Evolutionary conservation across 345 rosid genomes (phyloP).

Genomic region (Conringia planisiliqua): DNA sequence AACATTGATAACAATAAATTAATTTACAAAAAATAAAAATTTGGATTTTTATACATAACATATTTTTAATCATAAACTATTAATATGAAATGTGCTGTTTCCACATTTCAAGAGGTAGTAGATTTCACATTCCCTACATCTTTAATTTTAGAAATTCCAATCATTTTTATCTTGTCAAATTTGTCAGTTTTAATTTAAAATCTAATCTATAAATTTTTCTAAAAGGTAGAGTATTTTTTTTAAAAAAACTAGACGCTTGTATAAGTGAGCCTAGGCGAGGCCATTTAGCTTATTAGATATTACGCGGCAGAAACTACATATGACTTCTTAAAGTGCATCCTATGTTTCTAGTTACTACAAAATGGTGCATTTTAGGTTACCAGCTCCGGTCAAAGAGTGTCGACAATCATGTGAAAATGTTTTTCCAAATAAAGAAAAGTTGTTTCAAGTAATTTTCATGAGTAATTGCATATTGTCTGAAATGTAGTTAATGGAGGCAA

Average conservation of each 20-base stretch:
- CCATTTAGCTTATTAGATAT: background rate
- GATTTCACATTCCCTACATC: too few species aligned
- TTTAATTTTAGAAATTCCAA: too few species aligned
- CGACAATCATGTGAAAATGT: conserved; percentile 14
- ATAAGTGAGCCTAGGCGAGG: background rate
- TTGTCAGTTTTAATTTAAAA: too few species aligned
- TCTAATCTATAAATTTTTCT: too few species aligned
- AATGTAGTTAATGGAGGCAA: conserved; percentile 3
- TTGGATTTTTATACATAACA: too few species aligned
- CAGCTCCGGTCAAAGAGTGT: background rate
- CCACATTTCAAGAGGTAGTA: too few species aligned
- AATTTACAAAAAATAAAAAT: too few species aligned
- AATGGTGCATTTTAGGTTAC: background rate
- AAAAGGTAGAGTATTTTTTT: too few species aligned
- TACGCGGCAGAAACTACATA: background rate
- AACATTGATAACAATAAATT: too few species aligned
- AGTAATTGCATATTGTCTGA: conserved; percentile 6
- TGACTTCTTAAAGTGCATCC: background rate
- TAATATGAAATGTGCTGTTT: too few species aligned
- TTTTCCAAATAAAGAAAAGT: background rate
- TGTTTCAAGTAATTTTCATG: conserved; percentile 1
- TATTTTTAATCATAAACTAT: too few species aligned
- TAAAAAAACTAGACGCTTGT: background rate
- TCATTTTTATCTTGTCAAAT: too few species aligned
- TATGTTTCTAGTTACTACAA: background rate